Conservation (phyloP, 169 alveolate genomes). For the Ichthyophthirius multifiliis region DNA sequence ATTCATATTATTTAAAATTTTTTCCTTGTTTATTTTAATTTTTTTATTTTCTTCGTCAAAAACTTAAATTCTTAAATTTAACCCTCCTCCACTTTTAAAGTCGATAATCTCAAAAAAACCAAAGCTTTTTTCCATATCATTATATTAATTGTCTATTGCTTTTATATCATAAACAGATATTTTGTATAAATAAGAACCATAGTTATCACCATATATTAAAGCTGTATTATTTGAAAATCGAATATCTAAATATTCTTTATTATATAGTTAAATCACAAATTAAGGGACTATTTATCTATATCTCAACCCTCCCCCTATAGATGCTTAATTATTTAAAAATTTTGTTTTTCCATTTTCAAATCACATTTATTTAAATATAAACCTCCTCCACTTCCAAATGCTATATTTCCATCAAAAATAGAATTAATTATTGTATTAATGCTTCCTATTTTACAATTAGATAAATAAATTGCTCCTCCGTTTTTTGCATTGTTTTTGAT, state of each 20-base stretch:
- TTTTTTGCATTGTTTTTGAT: background rate
- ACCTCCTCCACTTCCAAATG: background rate
- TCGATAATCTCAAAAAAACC: background rate
- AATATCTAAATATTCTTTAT: background rate
- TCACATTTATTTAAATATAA: background rate
- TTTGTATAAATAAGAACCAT: background rate
- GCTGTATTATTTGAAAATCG: background rate
- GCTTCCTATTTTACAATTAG: background rate
- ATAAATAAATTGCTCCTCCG: background rate
- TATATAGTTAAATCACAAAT: background rate
- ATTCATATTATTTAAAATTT: background rate
- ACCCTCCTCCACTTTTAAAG: background rate
- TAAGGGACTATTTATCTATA: background rate
- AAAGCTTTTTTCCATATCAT: background rate
- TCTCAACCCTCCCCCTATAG: background rate
- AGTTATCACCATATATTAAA: background rate
- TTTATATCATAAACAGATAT: background rate
- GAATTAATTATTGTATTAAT: background rate
- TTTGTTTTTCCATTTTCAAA: background rate
- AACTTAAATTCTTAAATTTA: background rate
- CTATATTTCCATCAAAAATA: background rate
- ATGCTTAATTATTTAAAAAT: background rate
- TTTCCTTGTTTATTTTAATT: background rate
- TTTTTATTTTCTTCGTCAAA: background rate
- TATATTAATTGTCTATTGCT: background rate